Evolutionary conservation across 305 asterid species (phyloP), one percentile per base, ranked within the genome.

Genomic region (Withania somnifera): DNA sequence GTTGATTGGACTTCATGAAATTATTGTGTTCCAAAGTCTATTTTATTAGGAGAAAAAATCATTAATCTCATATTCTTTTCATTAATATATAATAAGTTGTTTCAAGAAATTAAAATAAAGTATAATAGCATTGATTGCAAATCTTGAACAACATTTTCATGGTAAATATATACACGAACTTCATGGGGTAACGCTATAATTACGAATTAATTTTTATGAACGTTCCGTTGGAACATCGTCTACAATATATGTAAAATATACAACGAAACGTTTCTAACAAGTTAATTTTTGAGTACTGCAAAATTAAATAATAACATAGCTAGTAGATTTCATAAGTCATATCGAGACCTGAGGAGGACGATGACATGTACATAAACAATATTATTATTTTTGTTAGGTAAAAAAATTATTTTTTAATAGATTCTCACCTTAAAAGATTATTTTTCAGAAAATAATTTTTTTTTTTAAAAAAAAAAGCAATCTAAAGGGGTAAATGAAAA

Each of bases 1-100:
- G 42, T 73, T 75, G 79, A 47, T 75, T 75, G 61, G 79, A 47
- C 79, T 26, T 75, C 61, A 50, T 75, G 79, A 50, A 26, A 75
- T 75, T 75, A 75, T 75, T 75, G 61, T 47, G 79, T 75, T 73
- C 60, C 61, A 73, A n/a, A 47, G 10, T 73, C 42, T 73, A 26
- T 8, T 24, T 47, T 73, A 47, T 47, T 73, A 47, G 42, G 7
- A 26, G 1, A 7, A 73, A 26, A 66, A 50, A 1, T 0, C 17
- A 60, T 47, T 14, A 26, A 73, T 26, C 45, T 47, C 11, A 14
- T 3, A 42, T 47, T 45, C 19, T 71, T 71, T 24, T 71, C n/a
- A 14, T 7, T 42, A 42, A 24, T 71, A 68, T 38, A 42, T 22
- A 42, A 22, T 45, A 24, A 69, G 11, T 7, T 42, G 79, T 26